phyloP scores from a whole-genome alignment of 805 yeast species.

The Metschnikowia hibisci region DNA sequence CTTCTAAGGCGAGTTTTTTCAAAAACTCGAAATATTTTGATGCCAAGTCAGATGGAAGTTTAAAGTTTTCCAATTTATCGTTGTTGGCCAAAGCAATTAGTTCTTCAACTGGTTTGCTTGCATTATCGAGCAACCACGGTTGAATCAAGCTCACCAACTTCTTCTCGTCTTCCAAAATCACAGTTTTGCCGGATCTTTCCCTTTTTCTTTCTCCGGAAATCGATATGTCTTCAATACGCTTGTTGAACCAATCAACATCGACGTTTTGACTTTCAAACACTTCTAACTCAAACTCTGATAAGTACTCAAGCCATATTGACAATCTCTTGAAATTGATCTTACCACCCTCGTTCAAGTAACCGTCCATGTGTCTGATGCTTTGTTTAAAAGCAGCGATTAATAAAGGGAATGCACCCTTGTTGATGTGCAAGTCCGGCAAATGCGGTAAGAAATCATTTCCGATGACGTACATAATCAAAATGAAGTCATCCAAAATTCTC shows the following conservation, averaged over 20 bases:
- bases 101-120: conserved; percentile 30
- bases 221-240: conserved; percentile 75
- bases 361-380: conserved; percentile 68
- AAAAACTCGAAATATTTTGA: conserved; percentile 55
- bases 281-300: conserved; percentile 77
- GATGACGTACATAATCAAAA: conserved; percentile 85
- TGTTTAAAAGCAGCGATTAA: conserved; percentile 84
- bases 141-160: conserved; percentile 58
- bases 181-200: conserved; percentile 58
- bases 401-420: conserved; percentile 96
- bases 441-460: conserved; percentile 98
- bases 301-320: conserved; percentile 66
- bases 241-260: conserved; percentile 89
- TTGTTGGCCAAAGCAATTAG: conserved; percentile 29
- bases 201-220: conserved; percentile 67
- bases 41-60: conserved; percentile 46
- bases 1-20: conserved; percentile 59
- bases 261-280: conserved; percentile 81
- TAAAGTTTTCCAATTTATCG: conserved; percentile 25
- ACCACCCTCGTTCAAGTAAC: conserved; percentile 82
- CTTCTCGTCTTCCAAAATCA: conserved; percentile 69
- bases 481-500: conserved; percentile 85
- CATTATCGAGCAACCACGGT: conserved; percentile 45
- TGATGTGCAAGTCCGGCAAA: conserved; percentile 87
- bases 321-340: conserved; percentile 71